Evolutionary conservation across 192 early-diverging fungal species (phyloP).

Genomic region (Dimargaris verticillata): DNA sequence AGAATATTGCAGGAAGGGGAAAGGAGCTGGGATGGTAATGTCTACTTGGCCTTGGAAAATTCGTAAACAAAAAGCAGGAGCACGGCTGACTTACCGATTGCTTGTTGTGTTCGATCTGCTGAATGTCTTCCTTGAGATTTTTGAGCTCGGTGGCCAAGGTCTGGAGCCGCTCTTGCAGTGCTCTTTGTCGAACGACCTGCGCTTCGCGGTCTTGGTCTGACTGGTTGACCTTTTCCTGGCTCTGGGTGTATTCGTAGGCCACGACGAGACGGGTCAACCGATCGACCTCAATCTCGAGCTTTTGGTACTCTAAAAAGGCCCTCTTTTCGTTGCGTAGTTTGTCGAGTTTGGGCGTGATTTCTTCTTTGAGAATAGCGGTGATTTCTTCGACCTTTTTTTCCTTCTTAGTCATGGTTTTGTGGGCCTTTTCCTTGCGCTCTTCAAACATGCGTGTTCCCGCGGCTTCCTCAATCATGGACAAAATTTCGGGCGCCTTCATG

Average conservation of each 20-base stretch:
- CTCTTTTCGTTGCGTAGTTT: slow-evolving; percentile 73
- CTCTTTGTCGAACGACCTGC: slow-evolving; percentile 16
- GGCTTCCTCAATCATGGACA: slow-evolving; percentile 98
- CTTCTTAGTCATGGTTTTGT: slow-evolving; percentile 87
- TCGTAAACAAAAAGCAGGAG: too few relatives aligned
- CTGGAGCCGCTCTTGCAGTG: slow-evolving; percentile 26
- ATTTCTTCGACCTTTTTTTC: slow-evolving; percentile 91
- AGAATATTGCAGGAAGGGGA: too few relatives aligned
- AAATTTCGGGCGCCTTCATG: slow-evolving; percentile 92
- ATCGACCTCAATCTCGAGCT: slow-evolving; percentile 80
- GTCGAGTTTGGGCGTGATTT: slow-evolving; percentile 87
- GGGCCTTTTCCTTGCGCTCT: slow-evolving; percentile 89
- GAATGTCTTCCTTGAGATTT: slow-evolving; percentile 41
- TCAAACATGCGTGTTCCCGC: slow-evolving; percentile 99
- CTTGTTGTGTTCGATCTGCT: slow-evolving; percentile 26
- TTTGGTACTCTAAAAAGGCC: slow-evolving; percentile 82
- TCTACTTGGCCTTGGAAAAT: too few relatives aligned
- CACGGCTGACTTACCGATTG: too few relatives aligned
- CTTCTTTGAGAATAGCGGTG: slow-evolving; percentile 57
- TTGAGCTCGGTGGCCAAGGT: slow-evolving; percentile 43
- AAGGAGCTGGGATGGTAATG: too few relatives aligned
- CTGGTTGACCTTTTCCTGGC: slow-evolving; percentile 41
- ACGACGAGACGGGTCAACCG: slow-evolving; percentile 59
- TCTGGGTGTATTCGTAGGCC: slow-evolving; percentile 65
- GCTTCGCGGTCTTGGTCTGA: slow-evolving; percentile 16